These are phyloP conservation scores for Coffea eugenioides DNA, from an alignment of 257 asterid species.

Conservation along the genomic window DNA sequence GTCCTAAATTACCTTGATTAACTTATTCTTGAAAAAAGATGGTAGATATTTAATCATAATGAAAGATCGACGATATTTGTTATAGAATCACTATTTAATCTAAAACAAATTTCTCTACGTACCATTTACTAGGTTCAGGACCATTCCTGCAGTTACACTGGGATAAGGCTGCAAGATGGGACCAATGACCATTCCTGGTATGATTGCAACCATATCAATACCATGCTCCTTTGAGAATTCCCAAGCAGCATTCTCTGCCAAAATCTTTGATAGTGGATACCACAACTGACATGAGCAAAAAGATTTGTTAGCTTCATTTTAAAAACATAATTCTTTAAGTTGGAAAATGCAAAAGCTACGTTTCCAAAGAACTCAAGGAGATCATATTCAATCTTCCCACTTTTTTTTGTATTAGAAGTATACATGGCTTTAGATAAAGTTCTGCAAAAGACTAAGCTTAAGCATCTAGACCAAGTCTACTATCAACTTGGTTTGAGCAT, in stretches of 20 bases:
- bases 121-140: constrained; percentile 11
- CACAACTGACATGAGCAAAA: constrained; percentile 33
- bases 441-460: neutral
- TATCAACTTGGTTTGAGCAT: too few relatives aligned
- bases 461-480: too few relatives aligned
- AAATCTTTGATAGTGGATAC: constrained; percentile 51
- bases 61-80: neutral
- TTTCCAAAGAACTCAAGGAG: neutral
- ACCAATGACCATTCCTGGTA: constrained; percentile 60
- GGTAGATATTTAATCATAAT: too few relatives aligned
- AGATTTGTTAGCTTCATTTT: neutral
- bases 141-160: neutral
- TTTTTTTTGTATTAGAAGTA: neutral
- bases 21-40: too few relatives aligned
- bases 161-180: constrained; percentile 54
- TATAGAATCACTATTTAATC: neutral
- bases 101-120: neutral
- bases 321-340: neutral
- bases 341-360: neutral
- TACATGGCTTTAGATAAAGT: too few relatives aligned
- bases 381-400: neutral
- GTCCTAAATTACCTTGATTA: too few relatives aligned
- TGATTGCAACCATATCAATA: constrained; percentile 50
- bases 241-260: constrained; percentile 75
- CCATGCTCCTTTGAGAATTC: constrained; percentile 45